Conservation (phyloP, 2,329 filamentous ascomycete species). For the Lasiodiplodia hormozganensis region DNA sequence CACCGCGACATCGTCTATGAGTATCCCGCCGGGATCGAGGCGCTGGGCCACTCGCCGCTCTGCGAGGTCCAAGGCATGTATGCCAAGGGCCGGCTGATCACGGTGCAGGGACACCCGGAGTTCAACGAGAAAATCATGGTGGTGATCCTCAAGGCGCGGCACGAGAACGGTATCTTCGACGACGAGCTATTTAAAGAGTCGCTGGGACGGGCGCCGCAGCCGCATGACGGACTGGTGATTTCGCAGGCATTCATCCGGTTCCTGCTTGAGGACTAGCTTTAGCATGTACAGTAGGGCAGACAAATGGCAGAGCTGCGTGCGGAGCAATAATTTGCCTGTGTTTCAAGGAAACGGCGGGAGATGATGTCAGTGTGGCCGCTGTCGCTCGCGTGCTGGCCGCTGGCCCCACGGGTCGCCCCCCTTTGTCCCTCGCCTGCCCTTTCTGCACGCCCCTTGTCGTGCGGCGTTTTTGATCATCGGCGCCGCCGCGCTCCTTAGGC, state of each 20-base stretch:
- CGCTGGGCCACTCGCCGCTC: conserved; percentile 68
- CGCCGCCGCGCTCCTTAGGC: conserved; percentile 4
- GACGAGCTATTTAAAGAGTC: conserved; percentile 74
- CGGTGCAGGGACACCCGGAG: conserved; percentile 87
- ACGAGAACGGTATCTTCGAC: conserved; percentile 71
- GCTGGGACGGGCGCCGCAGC: conserved; percentile 67
- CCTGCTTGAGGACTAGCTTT: conserved; percentile 61
- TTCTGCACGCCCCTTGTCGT: conserved; percentile 15
- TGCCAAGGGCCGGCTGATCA: conserved; percentile 68
- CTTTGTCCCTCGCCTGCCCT: conserved; percentile 19
- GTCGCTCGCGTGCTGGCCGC: neutral
- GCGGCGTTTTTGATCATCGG: conserved; percentile 14
- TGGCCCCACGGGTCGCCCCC: neutral
- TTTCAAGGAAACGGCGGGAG: conserved; percentile 19
- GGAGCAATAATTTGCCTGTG: conserved; percentile 10
- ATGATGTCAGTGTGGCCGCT: conserved; percentile 11
- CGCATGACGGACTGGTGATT: conserved; percentile 82
- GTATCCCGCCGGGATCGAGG: conserved; percentile 67
- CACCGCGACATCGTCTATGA: conserved; percentile 77
- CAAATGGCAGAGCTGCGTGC: conserved; percentile 12
- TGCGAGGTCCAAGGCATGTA: conserved; percentile 87
- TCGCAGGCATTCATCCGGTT: conserved; percentile 79
- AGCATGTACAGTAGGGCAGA: neutral
- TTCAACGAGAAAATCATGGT: conserved; percentile 75
- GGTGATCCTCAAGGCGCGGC: conserved; percentile 70